Percentiles rank a stretch among this genome's conserved stretches.
phyloP scores from a whole-genome alignment of 345 rosid genomes.

The Psidium guajava region DNA sequence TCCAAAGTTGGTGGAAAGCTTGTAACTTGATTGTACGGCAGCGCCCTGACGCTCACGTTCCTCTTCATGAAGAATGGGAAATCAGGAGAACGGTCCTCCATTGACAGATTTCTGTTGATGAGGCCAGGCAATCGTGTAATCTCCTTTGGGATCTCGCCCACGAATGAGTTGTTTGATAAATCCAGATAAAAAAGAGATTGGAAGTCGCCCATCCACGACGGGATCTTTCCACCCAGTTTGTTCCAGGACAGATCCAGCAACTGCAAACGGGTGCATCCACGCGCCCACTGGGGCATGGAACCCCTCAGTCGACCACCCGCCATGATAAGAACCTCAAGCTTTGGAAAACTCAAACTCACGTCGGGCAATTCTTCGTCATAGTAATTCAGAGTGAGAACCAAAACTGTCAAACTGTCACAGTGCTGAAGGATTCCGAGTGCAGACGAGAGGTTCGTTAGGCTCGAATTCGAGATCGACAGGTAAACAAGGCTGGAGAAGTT shows the following conservation, averaged over 20 bases:
- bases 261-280: slow-evolving; percentile 1
- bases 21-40: not conserved
- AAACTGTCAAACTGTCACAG: slow-evolving; percentile 1
- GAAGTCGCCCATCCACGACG: slow-evolving; percentile 1
- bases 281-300: slow-evolving; percentile 4
- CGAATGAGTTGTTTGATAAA: slow-evolving; percentile 5
- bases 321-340: not conserved
- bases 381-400: not conserved
- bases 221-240: not conserved
- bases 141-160: not conserved
- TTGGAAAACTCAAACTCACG: not conserved
- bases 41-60: not conserved
- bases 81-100: not conserved
- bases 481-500: slow-evolving; percentile 1
- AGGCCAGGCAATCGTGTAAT: not conserved
- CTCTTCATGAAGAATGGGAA: not conserved
- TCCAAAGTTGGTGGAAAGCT: not conserved
- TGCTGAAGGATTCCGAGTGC: slow-evolving; percentile 11
- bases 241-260: slow-evolving; percentile 8
- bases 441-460: slow-evolving; percentile 5
- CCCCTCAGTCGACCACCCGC: slow-evolving; percentile 2
- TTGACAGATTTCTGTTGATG: not conserved
- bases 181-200: slow-evolving; percentile 4
- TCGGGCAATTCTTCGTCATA: slow-evolving; percentile 1
- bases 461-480: not conserved